phyloP scores from a whole-genome alignment of 352 stramenopile species.

The Peronosclerospora sorghi region DNA sequence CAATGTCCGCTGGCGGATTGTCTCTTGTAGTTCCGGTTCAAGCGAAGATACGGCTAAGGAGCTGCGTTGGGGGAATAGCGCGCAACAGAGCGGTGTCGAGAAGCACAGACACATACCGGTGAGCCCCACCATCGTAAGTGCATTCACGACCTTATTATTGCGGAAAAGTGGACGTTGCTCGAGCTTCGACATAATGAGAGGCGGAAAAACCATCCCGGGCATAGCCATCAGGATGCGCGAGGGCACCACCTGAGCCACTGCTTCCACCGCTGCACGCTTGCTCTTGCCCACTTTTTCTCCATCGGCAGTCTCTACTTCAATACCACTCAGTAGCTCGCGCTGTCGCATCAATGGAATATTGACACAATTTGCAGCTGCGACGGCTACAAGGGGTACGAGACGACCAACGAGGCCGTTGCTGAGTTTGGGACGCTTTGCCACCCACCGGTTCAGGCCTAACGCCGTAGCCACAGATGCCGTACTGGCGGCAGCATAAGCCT shows the following conservation, averaged over 20 bases:
- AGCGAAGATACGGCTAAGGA: constrained; percentile 41
- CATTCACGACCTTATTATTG: constrained; percentile 54
- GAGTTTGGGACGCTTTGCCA: constrained; percentile 45
- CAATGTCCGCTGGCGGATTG: constrained; percentile 30
- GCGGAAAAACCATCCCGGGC: constrained; percentile 78
- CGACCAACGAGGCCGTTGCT: constrained; percentile 50
- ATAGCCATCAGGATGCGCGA: constrained; percentile 81
- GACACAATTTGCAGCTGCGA: constrained; percentile 80
- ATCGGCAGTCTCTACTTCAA: constrained; percentile 61
- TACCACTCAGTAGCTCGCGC: constrained; percentile 73
- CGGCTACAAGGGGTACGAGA: constrained; percentile 74
- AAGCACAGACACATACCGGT: constrained; percentile 65
- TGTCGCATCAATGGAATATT: constrained; percentile 88
- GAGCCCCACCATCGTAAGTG: constrained; percentile 54
- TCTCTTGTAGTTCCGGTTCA: constrained; percentile 57
- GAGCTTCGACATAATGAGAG: constrained; percentile 75
- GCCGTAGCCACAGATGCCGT: constrained; percentile 76
- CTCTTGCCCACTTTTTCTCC: constrained; percentile 59
- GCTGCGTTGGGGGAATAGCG: constrained; percentile 75
- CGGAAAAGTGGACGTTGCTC: constrained; percentile 49
- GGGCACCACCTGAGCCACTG: constrained; percentile 72
- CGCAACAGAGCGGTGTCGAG: constrained; percentile 71
- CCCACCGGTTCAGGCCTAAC: constrained; percentile 64
- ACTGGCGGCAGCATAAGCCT: constrained; percentile 70
- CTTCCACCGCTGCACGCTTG: constrained; percentile 58